Base-by-base conservation (phyloP, 306 rosid genomes). In the Medicago lupulina region DNA sequence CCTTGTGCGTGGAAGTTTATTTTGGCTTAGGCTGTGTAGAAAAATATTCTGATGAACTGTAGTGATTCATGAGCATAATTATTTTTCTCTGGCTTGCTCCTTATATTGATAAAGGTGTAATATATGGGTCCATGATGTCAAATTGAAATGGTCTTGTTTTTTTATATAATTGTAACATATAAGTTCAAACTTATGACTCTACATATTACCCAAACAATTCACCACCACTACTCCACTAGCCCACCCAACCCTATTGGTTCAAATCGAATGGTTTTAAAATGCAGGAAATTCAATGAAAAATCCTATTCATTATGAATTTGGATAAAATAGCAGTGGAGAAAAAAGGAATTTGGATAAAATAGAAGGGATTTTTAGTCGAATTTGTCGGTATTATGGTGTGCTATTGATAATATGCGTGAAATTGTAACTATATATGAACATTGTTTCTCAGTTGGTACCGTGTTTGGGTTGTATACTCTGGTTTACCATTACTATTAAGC, bases 1-100 rank as follows among this genome's bases (percentile, higher is more conserved):
- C 44, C 16, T 70, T 34, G 60, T 66, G 47, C 58, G 11, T 50
- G 58, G 67, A 69, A 28, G 70, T 62, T 47, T 68, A 28, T 36
- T 31, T 57, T 17, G 21, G 73, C 55, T 23, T 23, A 23, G 28
- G 28, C 28, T 23, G 28, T 50, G 25, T 63, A n/a, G 36, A 57
- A 61, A 75, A 79, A 39, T 70, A 63, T 59, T 18, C 43, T 7
- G 55, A 15, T 44, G 34, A 47, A 18, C 15, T 46, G 40, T 5
- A 18, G 49, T 67, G 59, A 55, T 39, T 2, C 15, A 53, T 44
- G 63, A 46, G 59, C 41, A 47, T 12, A 53, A 46, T 70, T 78
- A 41, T 28, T 61, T 57, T 41, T 74, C 47, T 74, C 9, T 60
- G 14, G 36, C 36, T 31, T 31, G 5, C 36, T 31, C 36, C 6